These are phyloP conservation scores for Aureobasidium sp. DNA, from an alignment of 2,329 filamentous ascomycete genomes.

Conservation along the genomic window DNA sequence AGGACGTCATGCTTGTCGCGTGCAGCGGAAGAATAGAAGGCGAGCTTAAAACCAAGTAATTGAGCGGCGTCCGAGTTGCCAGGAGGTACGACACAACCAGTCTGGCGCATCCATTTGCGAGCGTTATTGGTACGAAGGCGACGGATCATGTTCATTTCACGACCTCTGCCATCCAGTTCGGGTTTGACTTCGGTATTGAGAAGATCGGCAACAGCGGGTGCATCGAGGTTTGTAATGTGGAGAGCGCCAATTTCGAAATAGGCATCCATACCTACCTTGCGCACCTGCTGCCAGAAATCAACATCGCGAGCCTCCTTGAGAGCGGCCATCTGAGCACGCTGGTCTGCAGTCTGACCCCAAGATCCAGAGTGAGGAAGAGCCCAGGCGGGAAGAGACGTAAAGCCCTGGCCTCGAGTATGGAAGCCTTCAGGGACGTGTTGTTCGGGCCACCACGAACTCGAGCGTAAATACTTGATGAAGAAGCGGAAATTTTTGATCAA, in stretches of 20 bases:
- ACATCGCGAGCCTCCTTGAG: slow-evolving; percentile 59
- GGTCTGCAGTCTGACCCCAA: slow-evolving; percentile 59
- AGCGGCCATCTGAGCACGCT: slow-evolving; percentile 51
- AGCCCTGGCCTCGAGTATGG: slow-evolving; percentile 41
- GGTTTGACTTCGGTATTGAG: slow-evolving; percentile 24
- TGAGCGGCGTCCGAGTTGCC: slow-evolving; percentile 92
- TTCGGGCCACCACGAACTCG: slow-evolving; percentile 94
- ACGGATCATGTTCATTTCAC: slow-evolving; percentile 29
- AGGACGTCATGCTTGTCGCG: slow-evolving; percentile 68
- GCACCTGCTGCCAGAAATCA: slow-evolving; percentile 74
- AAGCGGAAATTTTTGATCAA: slow-evolving; percentile 89
- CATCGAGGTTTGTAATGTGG: slow-evolving; percentile 52
- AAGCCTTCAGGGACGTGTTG: slow-evolving; percentile 48
- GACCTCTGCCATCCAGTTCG: slow-evolving; percentile 31
- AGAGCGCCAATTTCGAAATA: slow-evolving; percentile 84
- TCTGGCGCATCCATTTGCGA: slow-evolving; percentile 68
- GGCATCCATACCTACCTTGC: slow-evolving; percentile 66
- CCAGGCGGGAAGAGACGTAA: slow-evolving; percentile 73
- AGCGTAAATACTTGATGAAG: slow-evolving; percentile 84
- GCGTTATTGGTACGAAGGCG: slow-evolving; percentile 48
- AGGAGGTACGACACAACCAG: slow-evolving; percentile 70
- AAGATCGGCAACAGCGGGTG: slow-evolving; percentile 30
- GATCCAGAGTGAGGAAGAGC: slow-evolving; percentile 63
- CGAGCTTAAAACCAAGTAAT: slow-evolving; percentile 90
- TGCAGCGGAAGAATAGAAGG: slow-evolving; percentile 80